These are phyloP conservation scores for Penicillium sp. DNA, from an alignment of 2,329 filamentous ascomycete species.

Conservation along the genomic window DNA sequence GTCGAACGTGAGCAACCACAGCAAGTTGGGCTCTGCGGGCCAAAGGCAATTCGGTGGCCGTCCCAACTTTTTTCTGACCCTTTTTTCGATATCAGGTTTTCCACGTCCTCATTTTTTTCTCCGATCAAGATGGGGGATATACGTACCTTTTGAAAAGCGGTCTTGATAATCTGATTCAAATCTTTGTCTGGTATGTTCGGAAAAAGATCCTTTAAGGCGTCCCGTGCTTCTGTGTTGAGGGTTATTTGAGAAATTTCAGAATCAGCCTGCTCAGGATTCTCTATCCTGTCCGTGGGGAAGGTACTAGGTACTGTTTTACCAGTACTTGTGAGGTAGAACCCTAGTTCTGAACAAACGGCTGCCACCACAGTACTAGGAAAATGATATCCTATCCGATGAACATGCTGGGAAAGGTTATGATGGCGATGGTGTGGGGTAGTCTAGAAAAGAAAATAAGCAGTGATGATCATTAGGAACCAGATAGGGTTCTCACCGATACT, in stretches of 20 bases:
- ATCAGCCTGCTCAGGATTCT: conserved; percentile 24
- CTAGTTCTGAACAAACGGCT: conserved; percentile 52
- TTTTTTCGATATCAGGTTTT: conserved; percentile 29
- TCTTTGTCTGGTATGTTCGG: conserved; percentile 61
- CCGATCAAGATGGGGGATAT: neutral
- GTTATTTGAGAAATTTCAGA: conserved; percentile 43
- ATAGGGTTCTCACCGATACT: conserved; percentile 55
- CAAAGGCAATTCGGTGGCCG: conserved; percentile 53
- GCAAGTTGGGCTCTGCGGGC: conserved; percentile 60
- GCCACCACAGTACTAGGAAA: conserved; percentile 61
- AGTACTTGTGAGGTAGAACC: conserved; percentile 46
- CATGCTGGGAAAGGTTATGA: conserved; percentile 57
- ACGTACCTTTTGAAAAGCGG: conserved; percentile 58
- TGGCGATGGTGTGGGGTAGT: conserved; percentile 51
- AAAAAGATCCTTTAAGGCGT: conserved; percentile 61
- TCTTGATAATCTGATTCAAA: conserved; percentile 57
- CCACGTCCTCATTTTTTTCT: conserved; percentile 1
- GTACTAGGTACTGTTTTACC: conserved; percentile 47
- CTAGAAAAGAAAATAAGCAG: conserved; percentile 31
- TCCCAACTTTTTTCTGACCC: conserved; percentile 59
- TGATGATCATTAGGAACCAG: conserved; percentile 13
- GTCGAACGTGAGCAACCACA: conserved; percentile 61
- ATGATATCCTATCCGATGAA: conserved; percentile 62
- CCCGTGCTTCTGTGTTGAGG: conserved; percentile 56
- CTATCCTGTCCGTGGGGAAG: conserved; percentile 27